These are phyloP conservation scores for Tylopilus sp. DNA, from an alignment of 768 basidiomycete species.

Conservation along the genomic window DNA sequence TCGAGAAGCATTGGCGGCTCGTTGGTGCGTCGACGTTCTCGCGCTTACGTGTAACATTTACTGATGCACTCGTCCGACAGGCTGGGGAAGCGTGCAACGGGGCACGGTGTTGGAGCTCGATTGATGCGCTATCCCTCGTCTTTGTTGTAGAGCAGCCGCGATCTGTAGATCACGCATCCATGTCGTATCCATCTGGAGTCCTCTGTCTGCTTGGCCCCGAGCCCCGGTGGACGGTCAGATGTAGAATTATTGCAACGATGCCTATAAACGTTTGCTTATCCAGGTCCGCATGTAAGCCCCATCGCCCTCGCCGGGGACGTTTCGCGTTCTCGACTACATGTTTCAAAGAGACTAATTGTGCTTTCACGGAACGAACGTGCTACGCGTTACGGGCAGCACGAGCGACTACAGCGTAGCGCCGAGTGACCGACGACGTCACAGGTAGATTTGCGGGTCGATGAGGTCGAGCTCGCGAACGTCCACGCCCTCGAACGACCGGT, in stretches of 20 bases:
- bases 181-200: neutral
- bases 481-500: conserved; percentile 69
- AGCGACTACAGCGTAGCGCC: too few relatives aligned
- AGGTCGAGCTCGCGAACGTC: conserved; percentile 66
- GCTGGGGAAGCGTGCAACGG: conserved; percentile 80
- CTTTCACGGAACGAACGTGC: too few relatives aligned
- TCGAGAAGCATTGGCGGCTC: conserved; percentile 98
- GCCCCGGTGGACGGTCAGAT: too few relatives aligned
- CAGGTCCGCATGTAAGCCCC: too few relatives aligned
- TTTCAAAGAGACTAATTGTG: too few relatives aligned
- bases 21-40: conserved; percentile 60
- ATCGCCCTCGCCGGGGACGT: too few relatives aligned
- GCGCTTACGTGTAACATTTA: neutral
- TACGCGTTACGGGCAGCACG: neutral
- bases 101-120: conserved; percentile 82
- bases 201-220: too few relatives aligned
- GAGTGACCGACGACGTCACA: conserved; percentile 6
- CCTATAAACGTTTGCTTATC: too few relatives aligned
- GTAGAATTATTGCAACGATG: too few relatives aligned
- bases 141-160: neutral
- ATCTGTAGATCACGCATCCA: neutral
- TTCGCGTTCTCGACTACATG: too few relatives aligned
- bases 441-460: conserved; percentile 34
- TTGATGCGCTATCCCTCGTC: conserved; percentile 26
- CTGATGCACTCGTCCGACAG: conserved; percentile 29